Base-by-base conservation (phyloP, 768 basidiomycete species). In the Epithele typhae region DNA sequence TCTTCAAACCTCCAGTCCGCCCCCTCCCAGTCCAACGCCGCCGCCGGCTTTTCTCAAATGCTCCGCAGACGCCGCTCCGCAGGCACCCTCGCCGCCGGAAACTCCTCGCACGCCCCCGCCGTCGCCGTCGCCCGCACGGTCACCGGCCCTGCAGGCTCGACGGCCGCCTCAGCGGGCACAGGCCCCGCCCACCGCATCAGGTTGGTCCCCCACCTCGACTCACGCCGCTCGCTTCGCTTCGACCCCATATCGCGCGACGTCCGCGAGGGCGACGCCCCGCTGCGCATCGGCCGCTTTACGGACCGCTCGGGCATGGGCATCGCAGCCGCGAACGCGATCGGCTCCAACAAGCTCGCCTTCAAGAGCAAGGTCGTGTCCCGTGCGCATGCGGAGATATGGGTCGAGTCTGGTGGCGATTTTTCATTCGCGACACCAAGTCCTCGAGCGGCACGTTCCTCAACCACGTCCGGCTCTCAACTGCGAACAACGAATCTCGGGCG, bases 391-490 rank as follows among this genome's bases (percentile, higher is more conserved):
- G 95, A 98, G 74, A 83, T 97, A 25, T 96, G 92, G 92, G 75
- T 81, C 44, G 84, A 87, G 51, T 50, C 56, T 0, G 76, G 76
- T 0, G 77, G 74, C 14, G 81, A 63, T 96, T 97, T 65, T 92
- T 75, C 63, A 87, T 99, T 59, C 79, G 79, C 43, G 95, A 97
- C 63, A 95, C 92, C 18, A 90, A 92, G 65, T 85, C 82, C 34
- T 86, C 82, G 40, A 86, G 84, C 0, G 95, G 95, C 21, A 99
- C 95, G 1, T 98, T 98, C 63, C 73, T 98, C 52, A 99, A 99
- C 64, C 94, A 97, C 62, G 81, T 94, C 44, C 69, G 94, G 37
- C 75, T 98, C n/a, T 83, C 83, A 30, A 74, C 84, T 1, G 92
- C 94, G 10, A 87, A 86, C 39, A 76, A 79, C 6, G 94, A 95